Evolutionary conservation across 2,329 filamentous ascomycete species (phyloP).

Genomic region (Colletotrichum plurivorum): DNA sequence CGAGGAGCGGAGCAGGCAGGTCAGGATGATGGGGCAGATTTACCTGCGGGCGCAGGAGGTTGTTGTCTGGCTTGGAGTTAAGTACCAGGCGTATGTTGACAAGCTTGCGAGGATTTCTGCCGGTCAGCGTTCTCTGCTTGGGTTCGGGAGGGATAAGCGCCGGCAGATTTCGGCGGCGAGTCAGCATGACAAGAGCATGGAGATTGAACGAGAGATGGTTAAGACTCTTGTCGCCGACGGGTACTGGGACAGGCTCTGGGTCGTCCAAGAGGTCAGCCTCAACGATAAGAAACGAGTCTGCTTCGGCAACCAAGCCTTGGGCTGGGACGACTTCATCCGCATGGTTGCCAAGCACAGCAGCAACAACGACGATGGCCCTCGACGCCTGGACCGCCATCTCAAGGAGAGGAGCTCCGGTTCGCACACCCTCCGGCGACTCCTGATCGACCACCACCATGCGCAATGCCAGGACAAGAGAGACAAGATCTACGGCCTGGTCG

Average conservation of each 20-base stretch:
- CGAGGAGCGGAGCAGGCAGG: constrained; percentile 40
- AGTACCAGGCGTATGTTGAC: constrained; percentile 1
- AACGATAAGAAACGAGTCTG: constrained; percentile 43
- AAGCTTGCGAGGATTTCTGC: neutral
- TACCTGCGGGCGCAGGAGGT: constrained; percentile 40
- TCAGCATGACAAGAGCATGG: neutral
- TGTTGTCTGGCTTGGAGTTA: constrained; percentile 41
- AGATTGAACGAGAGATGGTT: neutral
- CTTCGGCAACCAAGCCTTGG: constrained; percentile 39
- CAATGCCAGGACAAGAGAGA: constrained; percentile 47
- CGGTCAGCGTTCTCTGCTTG: too few species aligned
- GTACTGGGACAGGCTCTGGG: constrained; percentile 29
- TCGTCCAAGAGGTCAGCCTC: constrained; percentile 47
- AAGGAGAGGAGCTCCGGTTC: neutral
- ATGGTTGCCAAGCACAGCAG: constrained; percentile 37
- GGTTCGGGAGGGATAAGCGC: too few species aligned
- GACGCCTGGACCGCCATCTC: constrained; percentile 31
- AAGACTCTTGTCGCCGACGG: constrained; percentile 11
- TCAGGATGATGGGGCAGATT: constrained; percentile 44
- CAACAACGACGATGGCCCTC: constrained; percentile 32
- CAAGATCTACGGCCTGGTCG: constrained; percentile 49
- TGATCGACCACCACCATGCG: constrained; percentile 44
- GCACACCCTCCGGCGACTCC: constrained; percentile 29
- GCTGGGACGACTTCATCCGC: constrained; percentile 42
- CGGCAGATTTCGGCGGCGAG: too few species aligned